A percentile compares a stretch with the other conserved stretches of the same genome.
phyloP scores from a whole-genome alignment of 768 basidiomycete species.

The Tricholoma bakamatsutake region DNA sequence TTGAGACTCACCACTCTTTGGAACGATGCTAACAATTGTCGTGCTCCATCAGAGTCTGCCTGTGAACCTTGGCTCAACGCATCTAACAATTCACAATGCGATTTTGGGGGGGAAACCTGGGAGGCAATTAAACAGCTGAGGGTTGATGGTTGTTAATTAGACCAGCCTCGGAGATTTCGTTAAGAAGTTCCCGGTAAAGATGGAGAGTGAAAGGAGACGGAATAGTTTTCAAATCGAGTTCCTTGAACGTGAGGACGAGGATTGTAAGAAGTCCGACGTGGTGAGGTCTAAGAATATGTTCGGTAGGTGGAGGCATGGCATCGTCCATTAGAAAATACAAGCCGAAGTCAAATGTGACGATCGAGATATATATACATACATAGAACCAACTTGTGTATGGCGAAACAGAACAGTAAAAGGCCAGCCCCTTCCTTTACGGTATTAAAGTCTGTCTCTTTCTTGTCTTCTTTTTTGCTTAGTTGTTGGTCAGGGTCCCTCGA shows the following conservation, averaged over 20 bases:
- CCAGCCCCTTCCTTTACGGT: slow-evolving; percentile 25
- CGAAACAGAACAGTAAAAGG: slow-evolving; percentile 29
- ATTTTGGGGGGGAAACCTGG: slow-evolving; percentile 60
- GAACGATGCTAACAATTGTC: slow-evolving; percentile 41
- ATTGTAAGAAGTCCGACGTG: slow-evolving; percentile 67
- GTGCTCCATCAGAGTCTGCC: slow-evolving; percentile 34
- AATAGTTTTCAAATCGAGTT: slow-evolving; percentile 46
- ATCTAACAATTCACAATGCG: slow-evolving; percentile 43
- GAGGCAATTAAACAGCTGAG: neutral
- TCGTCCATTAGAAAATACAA: slow-evolving; percentile 32
- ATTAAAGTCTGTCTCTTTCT: neutral
- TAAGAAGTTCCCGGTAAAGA: slow-evolving; percentile 59
- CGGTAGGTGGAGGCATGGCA: slow-evolving; percentile 48
- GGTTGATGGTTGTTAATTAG: neutral
- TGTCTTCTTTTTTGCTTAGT: neutral
- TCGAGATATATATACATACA: neutral
- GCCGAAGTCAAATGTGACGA: neutral
- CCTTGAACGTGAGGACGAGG: slow-evolving; percentile 57
- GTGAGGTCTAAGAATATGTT: slow-evolving; percentile 70
- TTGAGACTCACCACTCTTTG: slow-evolving; percentile 26
- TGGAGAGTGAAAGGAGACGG: slow-evolving; percentile 56
- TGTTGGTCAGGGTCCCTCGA: slow-evolving; percentile 35
- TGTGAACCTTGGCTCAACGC: slow-evolving; percentile 41
- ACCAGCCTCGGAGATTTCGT: slow-evolving; percentile 66
- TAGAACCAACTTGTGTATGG: slow-evolving; percentile 2